A percentile compares a stretch with the other conserved stretches of the same genome.
Evolutionary conservation across 768 basidiomycete genomes (phyloP).

Genomic region (Suillus alpinus): DNA sequence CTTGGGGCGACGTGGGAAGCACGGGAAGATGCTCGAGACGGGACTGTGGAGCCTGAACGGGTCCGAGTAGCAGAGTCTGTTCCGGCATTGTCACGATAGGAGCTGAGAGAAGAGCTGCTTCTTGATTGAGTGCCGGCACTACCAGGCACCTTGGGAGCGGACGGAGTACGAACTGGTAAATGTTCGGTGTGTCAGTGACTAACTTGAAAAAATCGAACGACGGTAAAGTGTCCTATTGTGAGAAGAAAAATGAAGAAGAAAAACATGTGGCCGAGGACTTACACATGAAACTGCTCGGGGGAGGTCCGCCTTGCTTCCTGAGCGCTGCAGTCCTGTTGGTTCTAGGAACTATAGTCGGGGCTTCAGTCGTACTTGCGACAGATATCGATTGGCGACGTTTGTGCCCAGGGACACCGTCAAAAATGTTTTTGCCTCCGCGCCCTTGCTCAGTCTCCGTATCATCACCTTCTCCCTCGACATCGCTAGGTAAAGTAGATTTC

Average conservation of each 20-base stretch:
- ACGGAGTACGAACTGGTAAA: slow-evolving; percentile 44
- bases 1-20: slow-evolving; percentile 28
- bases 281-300: slow-evolving; percentile 73
- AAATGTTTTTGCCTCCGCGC: slow-evolving; percentile 42
- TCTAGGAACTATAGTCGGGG: slow-evolving; percentile 43
- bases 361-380: slow-evolving; percentile 50
- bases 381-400: slow-evolving; percentile 74
- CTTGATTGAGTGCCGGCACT: slow-evolving; percentile 36
- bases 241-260: not conserved
- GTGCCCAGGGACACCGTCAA: slow-evolving; percentile 83
- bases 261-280: slow-evolving; percentile 28
- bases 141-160: slow-evolving; percentile 40
- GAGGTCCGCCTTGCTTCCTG: slow-evolving; percentile 45
- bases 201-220: slow-evolving; percentile 3
- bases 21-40: slow-evolving; percentile 44
- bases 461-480: slow-evolving; percentile 26
- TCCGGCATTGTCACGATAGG: slow-evolving; percentile 20
- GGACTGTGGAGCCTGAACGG: slow-evolving; percentile 18
- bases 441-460: slow-evolving; percentile 24
- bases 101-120: slow-evolving; percentile 39
- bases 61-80: slow-evolving; percentile 6
- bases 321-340: slow-evolving; percentile 43
- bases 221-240: not conserved
- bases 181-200: not conserved
- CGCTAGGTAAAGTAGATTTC: not conserved